Percentiles rank a stretch among this genome's conserved stretches.
phyloP scores from a whole-genome alignment of 768 basidiomycete species.

The Boletus edulis region DNA sequence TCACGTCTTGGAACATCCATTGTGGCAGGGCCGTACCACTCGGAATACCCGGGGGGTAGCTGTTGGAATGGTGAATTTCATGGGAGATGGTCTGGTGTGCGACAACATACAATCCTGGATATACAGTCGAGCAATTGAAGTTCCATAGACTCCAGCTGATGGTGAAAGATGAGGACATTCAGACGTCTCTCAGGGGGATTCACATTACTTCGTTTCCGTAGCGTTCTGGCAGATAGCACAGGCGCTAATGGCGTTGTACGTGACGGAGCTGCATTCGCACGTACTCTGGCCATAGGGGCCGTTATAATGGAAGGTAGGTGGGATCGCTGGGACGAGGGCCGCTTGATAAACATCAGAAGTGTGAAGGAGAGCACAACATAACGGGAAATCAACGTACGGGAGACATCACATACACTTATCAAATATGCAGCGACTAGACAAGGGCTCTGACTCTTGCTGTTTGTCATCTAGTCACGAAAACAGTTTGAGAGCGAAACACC shows the following conservation, averaged over 20 bases:
- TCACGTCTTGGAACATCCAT: conserved; percentile 61
- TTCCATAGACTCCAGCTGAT: conserved; percentile 51
- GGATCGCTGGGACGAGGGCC: too few species aligned
- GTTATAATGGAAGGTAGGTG: too few species aligned
- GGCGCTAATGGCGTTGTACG: conserved; percentile 54
- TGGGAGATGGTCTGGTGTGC: neutral
- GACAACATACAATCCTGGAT: conserved; percentile 21
- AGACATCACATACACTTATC: conserved; percentile 39
- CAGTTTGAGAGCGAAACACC: neutral
- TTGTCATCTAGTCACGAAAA: conserved; percentile 28
- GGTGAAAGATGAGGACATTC: neutral
- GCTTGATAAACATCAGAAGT: neutral
- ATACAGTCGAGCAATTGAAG: conserved; percentile 42
- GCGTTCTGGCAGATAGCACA: conserved; percentile 56
- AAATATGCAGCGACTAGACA: conserved; percentile 47
- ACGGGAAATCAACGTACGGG: conserved; percentile 33
- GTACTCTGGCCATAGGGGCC: conserved; percentile 19
- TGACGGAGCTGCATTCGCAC: conserved; percentile 56
- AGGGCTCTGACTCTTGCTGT: conserved; percentile 45
- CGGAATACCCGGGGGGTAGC: conserved; percentile 48
- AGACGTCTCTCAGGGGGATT: neutral
- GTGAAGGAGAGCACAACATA: neutral
- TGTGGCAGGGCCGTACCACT: conserved; percentile 47
- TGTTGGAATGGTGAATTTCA: conserved; percentile 13
- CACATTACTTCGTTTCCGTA: conserved; percentile 34